These are phyloP conservation scores for Cornus controversa DNA, from an alignment of 148 eudicot genomes.

Conservation along the genomic window DNA sequence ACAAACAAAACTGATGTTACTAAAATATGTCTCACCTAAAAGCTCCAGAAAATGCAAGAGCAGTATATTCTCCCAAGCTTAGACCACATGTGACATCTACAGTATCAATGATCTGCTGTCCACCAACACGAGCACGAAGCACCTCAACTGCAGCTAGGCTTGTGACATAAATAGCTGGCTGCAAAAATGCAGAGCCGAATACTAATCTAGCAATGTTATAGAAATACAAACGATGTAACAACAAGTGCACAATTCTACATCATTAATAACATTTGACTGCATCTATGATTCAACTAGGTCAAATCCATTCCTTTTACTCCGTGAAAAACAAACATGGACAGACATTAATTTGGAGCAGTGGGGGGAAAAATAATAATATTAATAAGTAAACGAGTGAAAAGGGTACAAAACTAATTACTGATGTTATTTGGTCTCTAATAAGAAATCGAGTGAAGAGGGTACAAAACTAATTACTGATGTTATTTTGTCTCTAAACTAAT, in stretches of 20 bases:
- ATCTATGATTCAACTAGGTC: not conserved
- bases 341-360: not conserved
- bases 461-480: too few species aligned
- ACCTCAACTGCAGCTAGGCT: conserved; percentile 93
- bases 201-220: not conserved
- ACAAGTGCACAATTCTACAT: not conserved
- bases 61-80: conserved; percentile 96
- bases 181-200: conserved; percentile 16
- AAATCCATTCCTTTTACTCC: not conserved
- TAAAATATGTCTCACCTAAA: conserved; percentile 57
- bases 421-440: too few species aligned
- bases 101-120: conserved; percentile 81
- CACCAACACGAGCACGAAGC: conserved; percentile 93
- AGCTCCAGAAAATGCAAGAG: conserved; percentile 95
- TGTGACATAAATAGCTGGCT: conserved; percentile 96
- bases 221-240: not conserved
- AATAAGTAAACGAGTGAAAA: too few species aligned
- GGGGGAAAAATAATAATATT: not conserved
- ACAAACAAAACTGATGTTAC: not conserved
- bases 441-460: too few species aligned
- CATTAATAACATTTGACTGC: not conserved
- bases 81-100: conserved; percentile 96
- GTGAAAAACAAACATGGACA: not conserved
- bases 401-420: too few species aligned
- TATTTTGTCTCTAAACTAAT: too few species aligned